These are phyloP conservation scores for Talaromyces sp. DNA, from an alignment of 2,329 filamentous ascomycete species.

Conservation along the genomic window DNA sequence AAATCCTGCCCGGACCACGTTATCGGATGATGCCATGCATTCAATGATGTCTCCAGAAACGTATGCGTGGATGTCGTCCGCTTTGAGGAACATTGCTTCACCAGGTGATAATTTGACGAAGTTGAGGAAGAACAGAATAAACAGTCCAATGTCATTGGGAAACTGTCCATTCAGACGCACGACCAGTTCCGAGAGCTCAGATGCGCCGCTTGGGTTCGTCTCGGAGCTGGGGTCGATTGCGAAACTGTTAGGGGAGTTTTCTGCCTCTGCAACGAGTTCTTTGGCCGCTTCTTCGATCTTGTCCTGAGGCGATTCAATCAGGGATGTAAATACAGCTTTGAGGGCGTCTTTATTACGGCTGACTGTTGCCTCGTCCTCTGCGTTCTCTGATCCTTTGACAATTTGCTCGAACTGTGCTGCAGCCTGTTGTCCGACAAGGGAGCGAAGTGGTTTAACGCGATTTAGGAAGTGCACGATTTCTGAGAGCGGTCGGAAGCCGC, in stretches of 20 bases:
- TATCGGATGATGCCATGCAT: conserved; percentile 99
- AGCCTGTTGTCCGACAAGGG: conserved; percentile 56
- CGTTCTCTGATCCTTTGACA: conserved; percentile 55
- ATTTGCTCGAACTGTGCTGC: conserved; percentile 55
- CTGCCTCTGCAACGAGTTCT: conserved; percentile 67
- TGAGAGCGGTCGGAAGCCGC: conserved; percentile 82
- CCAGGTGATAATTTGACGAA: conserved; percentile 83
- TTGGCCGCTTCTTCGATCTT: conserved; percentile 63
- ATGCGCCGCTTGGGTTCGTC: conserved; percentile 38
- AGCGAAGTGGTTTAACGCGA: conserved; percentile 60
- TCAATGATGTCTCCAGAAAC: conserved; percentile 78
- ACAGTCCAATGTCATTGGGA: conserved; percentile 83
- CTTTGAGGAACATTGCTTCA: conserved; percentile 92
- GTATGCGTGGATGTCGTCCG: conserved; percentile 97
- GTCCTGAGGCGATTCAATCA: conserved; percentile 74
- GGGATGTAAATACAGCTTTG: conserved; percentile 67
- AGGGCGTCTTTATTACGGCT: conserved; percentile 74
- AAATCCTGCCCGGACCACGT: conserved; percentile 94
- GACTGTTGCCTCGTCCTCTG: conserved; percentile 43
- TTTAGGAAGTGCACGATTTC: conserved; percentile 85
- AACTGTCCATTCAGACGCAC: conserved; percentile 77
- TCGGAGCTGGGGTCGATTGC: conserved; percentile 51
- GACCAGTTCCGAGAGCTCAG: conserved; percentile 73
- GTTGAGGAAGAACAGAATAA: conserved; percentile 96
- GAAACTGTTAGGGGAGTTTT: conserved; percentile 67